These are phyloP conservation scores for Coleophoma crateriformis DNA, from an alignment of 2,329 filamentous ascomycete genomes.

Conservation along the genomic window DNA sequence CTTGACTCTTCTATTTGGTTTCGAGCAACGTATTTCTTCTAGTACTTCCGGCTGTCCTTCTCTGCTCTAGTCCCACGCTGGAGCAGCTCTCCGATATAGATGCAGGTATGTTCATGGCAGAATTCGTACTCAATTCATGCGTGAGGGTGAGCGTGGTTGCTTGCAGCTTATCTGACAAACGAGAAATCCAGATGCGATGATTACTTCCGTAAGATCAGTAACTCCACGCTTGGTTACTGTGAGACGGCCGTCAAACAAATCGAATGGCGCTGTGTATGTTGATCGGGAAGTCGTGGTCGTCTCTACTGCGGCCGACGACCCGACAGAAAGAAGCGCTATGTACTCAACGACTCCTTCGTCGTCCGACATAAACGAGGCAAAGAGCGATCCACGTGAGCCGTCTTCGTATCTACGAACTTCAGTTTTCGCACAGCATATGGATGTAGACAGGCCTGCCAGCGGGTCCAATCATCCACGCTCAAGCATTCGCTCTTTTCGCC, in stretches of 20 bases:
- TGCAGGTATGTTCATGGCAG: too few relatives aligned
- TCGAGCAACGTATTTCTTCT: too few relatives aligned
- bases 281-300: slow-evolving; percentile 9
- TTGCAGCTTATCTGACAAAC: not conserved
- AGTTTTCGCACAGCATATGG: too few relatives aligned
- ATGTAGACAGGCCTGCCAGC: too few relatives aligned
- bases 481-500: not conserved
- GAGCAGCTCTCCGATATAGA: too few relatives aligned
- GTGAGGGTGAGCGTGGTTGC: too few relatives aligned
- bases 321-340: not conserved
- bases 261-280: slow-evolving; percentile 9
- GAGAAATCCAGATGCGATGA: slow-evolving; percentile 7
- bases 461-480: not conserved
- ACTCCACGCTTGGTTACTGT: slow-evolving; percentile 3
- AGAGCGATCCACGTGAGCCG: too few relatives aligned
- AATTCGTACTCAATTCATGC: too few relatives aligned
- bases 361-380: not conserved
- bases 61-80: too few relatives aligned
- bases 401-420: too few relatives aligned
- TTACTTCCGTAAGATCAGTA: slow-evolving; percentile 10
- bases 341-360: slow-evolving; percentile 2
- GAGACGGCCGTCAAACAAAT: not conserved
- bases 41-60: too few relatives aligned
- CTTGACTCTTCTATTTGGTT: too few relatives aligned
- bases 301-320: slow-evolving; percentile 3